Percentiles rank a stretch among this genome's conserved stretches.
phyloP scores from a whole-genome alignment of 164 flowering plant genomes.

The Hamamelis virginiana region DNA sequence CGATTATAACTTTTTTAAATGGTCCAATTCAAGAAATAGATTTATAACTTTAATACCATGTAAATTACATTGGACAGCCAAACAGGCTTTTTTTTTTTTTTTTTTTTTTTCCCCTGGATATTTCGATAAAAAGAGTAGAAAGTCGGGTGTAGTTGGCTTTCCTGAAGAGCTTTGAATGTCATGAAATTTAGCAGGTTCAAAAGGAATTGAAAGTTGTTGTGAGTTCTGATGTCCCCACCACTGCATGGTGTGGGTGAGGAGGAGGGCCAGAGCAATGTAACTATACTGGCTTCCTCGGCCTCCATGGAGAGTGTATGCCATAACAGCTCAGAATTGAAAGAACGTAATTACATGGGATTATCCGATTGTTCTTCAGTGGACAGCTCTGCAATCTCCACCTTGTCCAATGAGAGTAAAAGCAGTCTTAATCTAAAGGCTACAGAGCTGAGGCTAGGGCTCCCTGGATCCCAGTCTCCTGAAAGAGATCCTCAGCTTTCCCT shows the following conservation, averaged over 20 bases:
- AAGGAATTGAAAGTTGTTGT: neutral
- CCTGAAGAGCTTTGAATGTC: neutral
- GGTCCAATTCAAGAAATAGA: no score
- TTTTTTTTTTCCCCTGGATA: no score
- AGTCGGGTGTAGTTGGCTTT: neutral
- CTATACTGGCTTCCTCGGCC: conserved; percentile 25
- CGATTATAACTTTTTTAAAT: no score
- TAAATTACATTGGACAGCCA: no score
- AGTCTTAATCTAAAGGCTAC: conserved; percentile 41
- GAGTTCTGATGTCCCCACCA: conserved; percentile 38
- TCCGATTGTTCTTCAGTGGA: conserved; percentile 40
- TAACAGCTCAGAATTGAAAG: conserved; percentile 22
- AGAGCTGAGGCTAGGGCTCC: conserved; percentile 48
- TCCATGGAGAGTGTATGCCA: conserved; percentile 27
- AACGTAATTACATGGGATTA: conserved; percentile 41
- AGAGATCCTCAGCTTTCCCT: conserved; percentile 26
- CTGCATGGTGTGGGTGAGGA: conserved; percentile 30
- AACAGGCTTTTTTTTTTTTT: no score
- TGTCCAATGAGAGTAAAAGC: conserved; percentile 21
- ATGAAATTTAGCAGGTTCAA: conserved; percentile 12
- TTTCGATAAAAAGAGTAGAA: neutral
- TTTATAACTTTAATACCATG: no score
- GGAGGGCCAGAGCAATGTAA: conserved; percentile 27
- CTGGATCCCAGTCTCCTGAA: conserved; percentile 47
- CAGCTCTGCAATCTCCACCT: conserved; percentile 24